phyloP scores from a whole-genome alignment of 495 filamentous ascomycete genomes.

The Penicillium cataractarum region DNA sequence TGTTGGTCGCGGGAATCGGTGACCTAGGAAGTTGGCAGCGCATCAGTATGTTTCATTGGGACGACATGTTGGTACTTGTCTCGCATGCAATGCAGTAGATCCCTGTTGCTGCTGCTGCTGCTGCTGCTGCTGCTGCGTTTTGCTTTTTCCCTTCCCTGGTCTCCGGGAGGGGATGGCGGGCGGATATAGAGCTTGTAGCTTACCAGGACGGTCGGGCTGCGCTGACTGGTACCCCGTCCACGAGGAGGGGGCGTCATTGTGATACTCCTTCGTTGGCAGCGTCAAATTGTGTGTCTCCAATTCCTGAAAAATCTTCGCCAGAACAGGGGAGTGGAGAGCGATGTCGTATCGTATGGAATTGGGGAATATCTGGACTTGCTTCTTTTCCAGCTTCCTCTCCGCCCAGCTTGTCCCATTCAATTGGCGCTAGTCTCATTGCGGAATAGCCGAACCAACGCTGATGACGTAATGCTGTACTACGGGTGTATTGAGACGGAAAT shows the following conservation, averaged over 20 bases:
- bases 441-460: constrained; percentile 8
- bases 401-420: constrained; percentile 8
- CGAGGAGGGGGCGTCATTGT: constrained; percentile 41
- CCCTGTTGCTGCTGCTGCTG: constrained; percentile 15
- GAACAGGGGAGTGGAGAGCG: background rate
- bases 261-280: background rate
- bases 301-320: constrained; percentile 4
- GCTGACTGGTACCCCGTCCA: constrained; percentile 48
- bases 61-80: background rate
- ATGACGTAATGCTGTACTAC: constrained; percentile 13
- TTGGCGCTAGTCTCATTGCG: constrained; percentile 9
- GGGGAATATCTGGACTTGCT: constrained; percentile 2
- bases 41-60: constrained; percentile 15
- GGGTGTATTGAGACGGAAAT: constrained; percentile 1
- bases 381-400: background rate
- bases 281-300: too few species aligned
- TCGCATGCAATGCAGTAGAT: constrained; percentile 9
- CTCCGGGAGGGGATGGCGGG: background rate
- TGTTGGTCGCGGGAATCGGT: constrained; percentile 62
- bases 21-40: constrained; percentile 42
- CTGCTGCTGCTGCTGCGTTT: constrained; percentile 11
- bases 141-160: background rate
- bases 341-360: constrained; percentile 1
- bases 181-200: constrained; percentile 14
- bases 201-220: constrained; percentile 61